Percentiles rank a stretch among this genome's conserved stretches.
phyloP scores from a whole-genome alignment of 1,284 basidiomycete genomes.

The Ustilago sp. region DNA sequence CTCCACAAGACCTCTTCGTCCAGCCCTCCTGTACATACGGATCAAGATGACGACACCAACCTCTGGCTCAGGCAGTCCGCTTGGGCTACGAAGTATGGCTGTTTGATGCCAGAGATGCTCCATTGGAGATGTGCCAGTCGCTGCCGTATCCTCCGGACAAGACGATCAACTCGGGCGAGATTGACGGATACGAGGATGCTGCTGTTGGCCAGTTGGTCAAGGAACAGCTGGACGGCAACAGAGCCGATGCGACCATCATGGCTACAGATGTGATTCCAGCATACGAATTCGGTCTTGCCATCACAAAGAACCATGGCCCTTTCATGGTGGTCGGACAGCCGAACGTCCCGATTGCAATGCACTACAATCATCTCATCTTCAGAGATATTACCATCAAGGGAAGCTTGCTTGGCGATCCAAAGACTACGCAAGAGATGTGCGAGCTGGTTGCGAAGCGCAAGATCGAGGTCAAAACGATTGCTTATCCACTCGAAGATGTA shows the following conservation, averaged over 20 bases:
- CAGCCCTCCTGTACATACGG: background rate
- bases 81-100: conserved; percentile 68
- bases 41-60: conserved; percentile 1
- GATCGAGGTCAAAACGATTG: conserved; percentile 45
- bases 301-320: conserved; percentile 48
- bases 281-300: conserved; percentile 36
- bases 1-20: background rate
- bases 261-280: conserved; percentile 46
- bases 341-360: conserved; percentile 43
- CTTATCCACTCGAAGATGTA: conserved; percentile 47
- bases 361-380: conserved; percentile 53
- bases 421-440: conserved; percentile 49
- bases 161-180: conserved; percentile 33
- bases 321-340: conserved; percentile 56
- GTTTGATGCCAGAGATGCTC: conserved; percentile 50
- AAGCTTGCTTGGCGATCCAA: conserved; percentile 49
- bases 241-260: conserved; percentile 49
- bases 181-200: conserved; percentile 28
- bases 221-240: conserved; percentile 29
- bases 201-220: conserved; percentile 19
- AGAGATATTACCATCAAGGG: conserved; percentile 53
- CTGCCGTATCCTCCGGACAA: conserved; percentile 48
- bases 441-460: conserved; percentile 45
- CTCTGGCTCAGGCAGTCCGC: conserved; percentile 34
- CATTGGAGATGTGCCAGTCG: conserved; percentile 27